phyloP scores from a whole-genome alignment of 768 basidiomycete species.

The Phlebiopsis flavidoalba region DNA sequence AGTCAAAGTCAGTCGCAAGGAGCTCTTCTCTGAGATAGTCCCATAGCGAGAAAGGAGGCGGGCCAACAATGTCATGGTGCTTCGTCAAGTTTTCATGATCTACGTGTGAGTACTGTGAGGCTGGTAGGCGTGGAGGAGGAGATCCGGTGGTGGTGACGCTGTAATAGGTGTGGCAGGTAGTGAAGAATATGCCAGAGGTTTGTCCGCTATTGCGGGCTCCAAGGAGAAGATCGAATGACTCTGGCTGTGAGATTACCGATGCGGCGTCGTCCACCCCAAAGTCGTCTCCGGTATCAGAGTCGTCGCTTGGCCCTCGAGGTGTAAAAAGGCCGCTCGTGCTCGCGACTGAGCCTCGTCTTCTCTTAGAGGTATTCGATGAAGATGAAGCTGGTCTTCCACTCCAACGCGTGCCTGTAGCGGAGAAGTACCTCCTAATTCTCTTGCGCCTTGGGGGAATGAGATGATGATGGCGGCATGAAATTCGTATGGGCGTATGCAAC shows the following conservation, averaged over 20 bases:
- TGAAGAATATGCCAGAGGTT: constrained; percentile 61
- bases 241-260: constrained; percentile 8
- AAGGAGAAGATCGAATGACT: constrained; percentile 4
- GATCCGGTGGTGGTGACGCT: constrained; percentile 30
- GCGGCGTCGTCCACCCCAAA: constrained; percentile 13
- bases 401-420: constrained; percentile 18
- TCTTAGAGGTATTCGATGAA: constrained; percentile 10
- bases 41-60: constrained; percentile 78
- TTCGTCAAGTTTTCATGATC: constrained; percentile 1
- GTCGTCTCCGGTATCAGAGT: constrained; percentile 12
- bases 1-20: constrained; percentile 89
- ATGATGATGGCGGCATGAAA: constrained; percentile 17
- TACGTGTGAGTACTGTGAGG: constrained; percentile 8
- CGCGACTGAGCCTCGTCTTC: constrained; percentile 15
- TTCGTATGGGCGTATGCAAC: neutral
- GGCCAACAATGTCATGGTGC: constrained; percentile 16
- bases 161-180: constrained; percentile 70
- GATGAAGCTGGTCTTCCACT: constrained; percentile 9
- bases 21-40: constrained; percentile 88
- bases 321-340: constrained; percentile 11
- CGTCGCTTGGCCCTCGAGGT: constrained; percentile 2
- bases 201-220: neutral
- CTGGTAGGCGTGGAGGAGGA: constrained; percentile 17
- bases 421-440: constrained; percentile 20
- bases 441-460: constrained; percentile 23